Evolutionary conservation across 345 rosid species (phyloP), one percentile per base, ranked within the genome.

Genomic region (Erysimum cheiranthoides): DNA sequence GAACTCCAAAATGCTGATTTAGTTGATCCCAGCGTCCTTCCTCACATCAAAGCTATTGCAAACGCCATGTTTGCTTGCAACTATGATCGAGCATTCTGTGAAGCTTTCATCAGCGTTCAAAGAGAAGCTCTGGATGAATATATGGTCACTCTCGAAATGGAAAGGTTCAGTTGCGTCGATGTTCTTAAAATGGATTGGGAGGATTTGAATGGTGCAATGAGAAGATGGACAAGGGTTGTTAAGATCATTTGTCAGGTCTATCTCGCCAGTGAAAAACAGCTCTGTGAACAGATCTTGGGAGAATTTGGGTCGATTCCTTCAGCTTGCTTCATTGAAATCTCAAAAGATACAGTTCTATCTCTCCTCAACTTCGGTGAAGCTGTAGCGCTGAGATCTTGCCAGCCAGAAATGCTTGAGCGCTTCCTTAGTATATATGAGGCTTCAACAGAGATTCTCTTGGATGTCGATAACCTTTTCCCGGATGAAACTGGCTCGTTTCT

Each of bases 331-430:
- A 46, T 80, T 14, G 88, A 88, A 66, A 89, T 85, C 68, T 71
- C 93, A 0, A 84, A 79, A 76, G 80, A 78, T 40, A 72, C 86
- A 5, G 30, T 86, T 32, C 63, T 88, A 8, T 66, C 71, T 81
- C 88, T 93, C 66, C 75, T 93, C 84, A 84, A 80, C 79, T 93
- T 89, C 9, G 94, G 97, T 18, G 93, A 91, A 81, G 93, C 94
- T 8, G 57, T 90, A 39, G 77, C 86, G 14, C 74, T 90, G 82
- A 83, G 86, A 40, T 80, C 89, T 16, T 57, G 58, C 65, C 78
- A 73, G 72, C 88, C 89, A 2, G 98, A 93, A 80, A 88, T 79
- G 83, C 79, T 91, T 54, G 82, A 86, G 65, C 65, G 86, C 51
- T 75, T 87, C 79, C 89, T 93, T 25, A 86, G 89, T 70, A 88